These are phyloP conservation scores for Euphorbia celastroides DNA, from an alignment of 441 rosid species.

Conservation along the genomic window DNA sequence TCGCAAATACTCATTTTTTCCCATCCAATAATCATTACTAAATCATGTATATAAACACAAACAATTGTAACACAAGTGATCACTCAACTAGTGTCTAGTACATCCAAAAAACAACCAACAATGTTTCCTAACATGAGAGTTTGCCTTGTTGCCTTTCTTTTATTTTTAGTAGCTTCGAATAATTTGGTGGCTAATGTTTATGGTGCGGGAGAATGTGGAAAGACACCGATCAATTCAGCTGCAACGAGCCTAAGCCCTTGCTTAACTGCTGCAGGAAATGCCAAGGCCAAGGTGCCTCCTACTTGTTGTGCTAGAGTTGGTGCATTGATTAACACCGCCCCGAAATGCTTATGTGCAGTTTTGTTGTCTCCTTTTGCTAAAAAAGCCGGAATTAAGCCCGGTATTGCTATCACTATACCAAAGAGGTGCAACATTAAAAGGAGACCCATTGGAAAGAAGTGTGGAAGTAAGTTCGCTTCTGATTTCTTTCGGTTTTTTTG, in stretches of 20 bases:
- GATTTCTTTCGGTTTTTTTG: no score
- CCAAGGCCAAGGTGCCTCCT: slow-evolving; percentile 43
- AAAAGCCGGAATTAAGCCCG: slow-evolving; percentile 70
- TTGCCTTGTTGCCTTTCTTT: slow-evolving; percentile 22
- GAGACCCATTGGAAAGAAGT: slow-evolving; percentile 63
- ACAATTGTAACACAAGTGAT: neutral
- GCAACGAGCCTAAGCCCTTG: slow-evolving; percentile 77
- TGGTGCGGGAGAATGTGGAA: slow-evolving; percentile 68
- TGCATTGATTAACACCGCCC: slow-evolving; percentile 51
- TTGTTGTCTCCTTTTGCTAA: slow-evolving; percentile 73
- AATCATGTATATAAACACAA: neutral
- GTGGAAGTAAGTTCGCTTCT: slow-evolving; percentile 54
- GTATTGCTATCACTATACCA: slow-evolving; percentile 65
- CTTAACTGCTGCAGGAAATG: slow-evolving; percentile 50
- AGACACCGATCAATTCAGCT: slow-evolving; percentile 52
- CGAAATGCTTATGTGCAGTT: slow-evolving; percentile 73
- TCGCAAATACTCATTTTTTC: neutral
- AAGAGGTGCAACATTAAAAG: slow-evolving; percentile 76
- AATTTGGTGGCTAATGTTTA: slow-evolving; percentile 15
- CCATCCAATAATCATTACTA: neutral
- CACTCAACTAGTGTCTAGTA: neutral
- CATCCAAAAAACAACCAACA: slow-evolving; percentile 11
- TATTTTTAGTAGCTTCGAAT: slow-evolving; percentile 27
- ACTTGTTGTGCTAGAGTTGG: slow-evolving; percentile 65
- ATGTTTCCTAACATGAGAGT: slow-evolving; percentile 15